Evolutionary conservation across 2,329 filamentous ascomycete species (phyloP).

Genomic region (Dactylonectria macrodidyma): DNA sequence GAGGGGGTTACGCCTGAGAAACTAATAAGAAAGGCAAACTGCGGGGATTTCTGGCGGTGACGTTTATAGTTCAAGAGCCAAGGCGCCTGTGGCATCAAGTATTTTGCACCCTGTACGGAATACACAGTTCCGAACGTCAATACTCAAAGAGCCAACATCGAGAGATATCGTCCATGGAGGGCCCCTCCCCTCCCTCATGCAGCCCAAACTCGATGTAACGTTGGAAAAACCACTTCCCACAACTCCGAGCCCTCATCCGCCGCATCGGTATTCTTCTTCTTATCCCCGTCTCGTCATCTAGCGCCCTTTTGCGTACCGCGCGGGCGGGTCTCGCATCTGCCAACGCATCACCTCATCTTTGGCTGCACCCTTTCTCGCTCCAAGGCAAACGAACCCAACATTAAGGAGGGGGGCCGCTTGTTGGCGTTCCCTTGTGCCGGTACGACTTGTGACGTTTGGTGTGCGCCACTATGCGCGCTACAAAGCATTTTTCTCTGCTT

Average conservation of each 20-base stretch:
- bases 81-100: not conserved
- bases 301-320: slow-evolving; percentile 21
- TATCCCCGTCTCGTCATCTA: slow-evolving; percentile 14
- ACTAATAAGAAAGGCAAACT: not conserved
- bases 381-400: slow-evolving; percentile 16
- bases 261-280: slow-evolving; percentile 19
- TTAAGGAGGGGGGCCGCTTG: slow-evolving; percentile 2
- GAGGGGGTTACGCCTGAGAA: not conserved
- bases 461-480: not conserved
- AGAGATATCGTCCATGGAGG: not conserved
- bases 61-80: not conserved
- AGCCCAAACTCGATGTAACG: not conserved
- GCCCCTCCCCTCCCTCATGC: not conserved
- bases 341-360: slow-evolving; percentile 30
- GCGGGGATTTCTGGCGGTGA: not conserved
- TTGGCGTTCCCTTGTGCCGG: slow-evolving; percentile 44
- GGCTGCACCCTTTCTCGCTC: not conserved
- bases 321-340: slow-evolving; percentile 12
- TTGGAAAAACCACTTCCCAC: not conserved
- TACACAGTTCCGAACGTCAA: too few relatives aligned
- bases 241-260: slow-evolving; percentile 8
- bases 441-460: slow-evolving; percentile 24
- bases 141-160: not conserved
- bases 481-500: too few relatives aligned
- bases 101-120: too few relatives aligned